Percentiles rank a stretch among this genome's conserved stretches.
phyloP scores from a whole-genome alignment of 345 rosid genomes.

The Linum lewisii region DNA sequence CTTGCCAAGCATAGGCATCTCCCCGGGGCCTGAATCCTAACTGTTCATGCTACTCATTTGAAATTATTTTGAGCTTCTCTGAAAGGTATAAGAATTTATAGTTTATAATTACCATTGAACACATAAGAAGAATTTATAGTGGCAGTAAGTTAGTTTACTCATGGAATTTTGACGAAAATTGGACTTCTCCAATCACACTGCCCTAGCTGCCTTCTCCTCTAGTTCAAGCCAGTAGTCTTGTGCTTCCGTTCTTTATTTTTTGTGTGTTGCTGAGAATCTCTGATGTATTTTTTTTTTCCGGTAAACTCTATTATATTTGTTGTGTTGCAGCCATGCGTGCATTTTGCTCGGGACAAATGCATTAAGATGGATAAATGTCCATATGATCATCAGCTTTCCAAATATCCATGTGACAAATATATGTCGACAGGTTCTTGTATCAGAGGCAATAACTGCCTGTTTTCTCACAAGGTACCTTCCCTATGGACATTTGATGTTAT shows the following conservation, averaged over 20 bases:
- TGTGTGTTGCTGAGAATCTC: background rate
- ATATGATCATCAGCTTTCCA: constrained; percentile 79
- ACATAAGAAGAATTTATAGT: background rate
- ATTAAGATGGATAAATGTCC: constrained; percentile 92
- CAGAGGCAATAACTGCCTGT: constrained; percentile 68
- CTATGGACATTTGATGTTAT: background rate
- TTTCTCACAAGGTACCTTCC: constrained; percentile 72
- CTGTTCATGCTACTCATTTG: background rate
- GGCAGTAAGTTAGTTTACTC: background rate
- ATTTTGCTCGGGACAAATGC: constrained; percentile 74
- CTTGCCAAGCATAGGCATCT: background rate
- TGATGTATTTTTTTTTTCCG: background rate
- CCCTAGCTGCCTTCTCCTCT: background rate
- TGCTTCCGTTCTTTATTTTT: background rate
- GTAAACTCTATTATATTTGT: background rate
- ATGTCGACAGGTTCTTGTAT: constrained; percentile 47
- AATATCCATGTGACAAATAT: constrained; percentile 63
- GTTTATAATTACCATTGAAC: background rate
- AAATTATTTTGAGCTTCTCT: background rate
- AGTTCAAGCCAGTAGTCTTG: background rate
- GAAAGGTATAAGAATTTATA: background rate
- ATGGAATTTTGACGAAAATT: background rate
- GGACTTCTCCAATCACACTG: background rate
- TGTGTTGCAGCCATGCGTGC: constrained; percentile 73
- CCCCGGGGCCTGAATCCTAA: background rate